Conservation (phyloP, 768 basidiomycete genomes). For the Rhizopogon roseolus region DNA sequence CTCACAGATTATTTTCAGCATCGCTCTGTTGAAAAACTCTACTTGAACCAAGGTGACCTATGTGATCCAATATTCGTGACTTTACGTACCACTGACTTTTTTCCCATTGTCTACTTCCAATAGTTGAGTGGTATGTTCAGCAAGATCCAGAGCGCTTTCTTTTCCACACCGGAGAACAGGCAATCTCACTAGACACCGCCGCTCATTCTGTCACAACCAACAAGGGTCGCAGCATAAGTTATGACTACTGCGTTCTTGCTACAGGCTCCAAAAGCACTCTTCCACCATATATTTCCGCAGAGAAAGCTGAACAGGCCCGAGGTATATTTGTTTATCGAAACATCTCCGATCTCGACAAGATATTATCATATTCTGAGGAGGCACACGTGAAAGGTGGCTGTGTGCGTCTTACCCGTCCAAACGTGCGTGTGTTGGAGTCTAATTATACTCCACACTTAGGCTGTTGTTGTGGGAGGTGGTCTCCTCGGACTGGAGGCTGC, state of each 20-base stretch:
- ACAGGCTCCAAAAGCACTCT: constrained; percentile 66
- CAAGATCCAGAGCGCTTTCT: constrained; percentile 53
- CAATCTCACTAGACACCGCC: constrained; percentile 33
- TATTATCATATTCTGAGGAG: constrained; percentile 53
- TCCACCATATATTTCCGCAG: constrained; percentile 49
- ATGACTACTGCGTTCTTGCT: constrained; percentile 63
- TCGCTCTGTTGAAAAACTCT: constrained; percentile 52
- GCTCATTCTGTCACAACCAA: constrained; percentile 42
- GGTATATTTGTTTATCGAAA: constrained; percentile 74
- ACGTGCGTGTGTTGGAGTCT: background rate
- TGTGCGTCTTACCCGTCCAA: constrained; percentile 8
- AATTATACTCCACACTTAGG: constrained; percentile 13
- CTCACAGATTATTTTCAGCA: constrained; percentile 62
- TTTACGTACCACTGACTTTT: background rate
- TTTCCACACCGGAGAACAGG: constrained; percentile 47
- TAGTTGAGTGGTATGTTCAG: constrained; percentile 52
- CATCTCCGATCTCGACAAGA: constrained; percentile 60
- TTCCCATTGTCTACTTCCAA: constrained; percentile 12
- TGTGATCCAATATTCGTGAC: background rate
- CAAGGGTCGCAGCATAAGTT: constrained; percentile 39
- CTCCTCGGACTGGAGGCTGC: constrained; percentile 72
- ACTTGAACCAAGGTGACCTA: constrained; percentile 45
- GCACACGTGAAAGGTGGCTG: constrained; percentile 32
- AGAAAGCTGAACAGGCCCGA: constrained; percentile 32
- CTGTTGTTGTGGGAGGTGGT: constrained; percentile 64